These are phyloP conservation scores for Talaromyces stipitatus DNA, from an alignment of 495 filamentous ascomycete species.

Conservation along the genomic window DNA sequence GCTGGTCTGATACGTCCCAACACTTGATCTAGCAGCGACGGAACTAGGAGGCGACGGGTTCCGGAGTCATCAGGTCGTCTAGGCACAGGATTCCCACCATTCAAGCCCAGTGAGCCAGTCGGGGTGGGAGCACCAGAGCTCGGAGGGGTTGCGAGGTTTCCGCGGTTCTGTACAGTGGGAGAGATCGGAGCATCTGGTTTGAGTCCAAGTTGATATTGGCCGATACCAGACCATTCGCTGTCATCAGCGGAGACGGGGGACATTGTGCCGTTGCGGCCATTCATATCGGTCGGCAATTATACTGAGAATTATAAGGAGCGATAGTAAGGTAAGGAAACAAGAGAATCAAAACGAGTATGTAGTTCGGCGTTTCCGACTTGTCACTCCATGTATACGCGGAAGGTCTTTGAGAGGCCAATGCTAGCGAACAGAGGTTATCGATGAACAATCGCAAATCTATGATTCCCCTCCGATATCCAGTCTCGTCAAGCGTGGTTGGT, in stretches of 20 bases:
- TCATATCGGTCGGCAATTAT: slow-evolving; percentile 32
- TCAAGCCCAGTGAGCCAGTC: slow-evolving; percentile 45
- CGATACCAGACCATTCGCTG: slow-evolving; percentile 82
- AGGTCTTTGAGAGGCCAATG: background rate
- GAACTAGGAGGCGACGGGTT: slow-evolving; percentile 82
- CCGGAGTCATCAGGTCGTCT: slow-evolving; percentile 39
- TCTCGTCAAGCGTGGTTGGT: background rate
- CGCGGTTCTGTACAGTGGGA: slow-evolving; percentile 45
- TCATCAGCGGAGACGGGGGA: slow-evolving; percentile 77
- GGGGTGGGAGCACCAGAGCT: slow-evolving; percentile 51
- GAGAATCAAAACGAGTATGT: background rate
- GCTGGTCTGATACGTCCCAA: slow-evolving; percentile 59
- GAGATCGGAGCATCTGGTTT: slow-evolving; percentile 49
- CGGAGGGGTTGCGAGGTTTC: slow-evolving; percentile 62
- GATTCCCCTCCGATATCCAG: background rate
- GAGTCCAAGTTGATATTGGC: slow-evolving; percentile 54
- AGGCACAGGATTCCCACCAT: slow-evolving; percentile 26
- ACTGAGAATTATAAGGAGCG: background rate
- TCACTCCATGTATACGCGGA: slow-evolving; percentile 1
- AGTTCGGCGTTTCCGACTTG: background rate
- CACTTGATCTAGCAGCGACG: slow-evolving; percentile 65
- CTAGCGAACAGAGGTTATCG: background rate
- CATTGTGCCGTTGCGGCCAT: slow-evolving; percentile 58
- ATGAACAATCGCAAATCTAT: background rate
- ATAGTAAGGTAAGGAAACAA: background rate